Evolutionary conservation across 495 filamentous ascomycete species (phyloP), one percentile per base, ranked within the genome.

Genomic region (Choiromyces venosus): DNA sequence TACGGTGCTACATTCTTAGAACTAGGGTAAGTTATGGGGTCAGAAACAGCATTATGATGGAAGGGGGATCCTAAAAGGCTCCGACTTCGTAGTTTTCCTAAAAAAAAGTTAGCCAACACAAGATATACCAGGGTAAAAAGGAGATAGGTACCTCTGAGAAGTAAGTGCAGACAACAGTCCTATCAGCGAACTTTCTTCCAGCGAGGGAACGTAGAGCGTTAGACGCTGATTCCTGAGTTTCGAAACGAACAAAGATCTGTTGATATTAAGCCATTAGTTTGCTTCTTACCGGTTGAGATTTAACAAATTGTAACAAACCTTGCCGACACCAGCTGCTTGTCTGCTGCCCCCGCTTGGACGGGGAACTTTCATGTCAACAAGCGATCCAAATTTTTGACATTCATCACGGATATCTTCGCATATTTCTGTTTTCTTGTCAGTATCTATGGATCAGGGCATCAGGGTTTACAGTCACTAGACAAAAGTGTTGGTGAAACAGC

Each of bases 141-240:
- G 35, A 36, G 52, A 64, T 29, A 29, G 25, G 33, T 84, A 92
- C 91, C 86, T 97, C 95, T 33, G 92, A 90, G 83, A 97, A 99
- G 83, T 93, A 97, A 19, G 96, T 97, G 12, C 92, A 92, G 42
- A 99, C 96, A 29, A 99, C 95, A 10, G 95, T 99, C 52, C 95
- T 88, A 83, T 97, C 93, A 1, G 92, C 91, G 81, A 98, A 99
- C 82, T 97, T 97, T 69, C 95, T 87, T 56, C 95, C 95, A 16
- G 96, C 96, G 73, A 99, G 86, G 56, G 93, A 89, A 76, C 89
- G 87, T 66, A 98, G 85, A 16, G 95, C 95, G 78, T 89, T 92
- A 67, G 90, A 89, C n/a, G 96, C 92, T 2, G 89, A 87, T 71
- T 93, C 92, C 9, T 88, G 84, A 3, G 84, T 88, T 66, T 94